Evolutionary conservation across 2,329 filamentous ascomycete species (phyloP), one percentile per base, ranked within the genome.

Genomic region (Colletotrichum tropicale): DNA sequence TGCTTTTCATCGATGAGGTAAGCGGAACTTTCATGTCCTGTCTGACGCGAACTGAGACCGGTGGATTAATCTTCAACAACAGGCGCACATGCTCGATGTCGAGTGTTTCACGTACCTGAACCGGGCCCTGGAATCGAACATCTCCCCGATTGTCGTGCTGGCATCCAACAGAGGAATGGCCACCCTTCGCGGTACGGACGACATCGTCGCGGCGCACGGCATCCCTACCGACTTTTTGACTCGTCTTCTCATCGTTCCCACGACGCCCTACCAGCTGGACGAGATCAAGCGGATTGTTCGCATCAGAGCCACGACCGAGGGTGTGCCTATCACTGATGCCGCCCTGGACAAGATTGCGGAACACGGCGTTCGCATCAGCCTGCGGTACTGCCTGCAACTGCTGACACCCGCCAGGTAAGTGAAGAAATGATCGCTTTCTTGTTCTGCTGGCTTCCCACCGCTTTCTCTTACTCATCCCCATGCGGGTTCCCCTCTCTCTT

Each of bases 81-180:
- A 98, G 96, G 96, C 98, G 76, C 96, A 99, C 88, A 99, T 99
- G 97, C 95, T 99, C 81, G 97, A 99, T 85, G 94, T 99, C 80
- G 97, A 99, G 88, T 98, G 96, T 89, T 99, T 98, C 88, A 98
- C 97, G 79, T 99, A 98, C 87, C 93, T 99, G 82, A 98, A 98
- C 89, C 95, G 96, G 83, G 97, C 97, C n/a, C 91, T 99, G 80
- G 97, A 99, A 89, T 96, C 95, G 71, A 92, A 93, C 79, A 98
- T 99, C 82, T 96, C 96, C 3, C 97, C 97, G 74, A 98, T 99
- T 82, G 97, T 99, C 77, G 97, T 99, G 79, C 93, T 99, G 76
- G 97, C 97, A 75, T 98, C 97, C 56, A 99, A 99, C 88, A 94
- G 97, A 81, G 97, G 97, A 84, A 94, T 96, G 89, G 96, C 95